Evolutionary conservation across 805 yeast species (phyloP).

Genomic region (Kuraishia cidri): DNA sequence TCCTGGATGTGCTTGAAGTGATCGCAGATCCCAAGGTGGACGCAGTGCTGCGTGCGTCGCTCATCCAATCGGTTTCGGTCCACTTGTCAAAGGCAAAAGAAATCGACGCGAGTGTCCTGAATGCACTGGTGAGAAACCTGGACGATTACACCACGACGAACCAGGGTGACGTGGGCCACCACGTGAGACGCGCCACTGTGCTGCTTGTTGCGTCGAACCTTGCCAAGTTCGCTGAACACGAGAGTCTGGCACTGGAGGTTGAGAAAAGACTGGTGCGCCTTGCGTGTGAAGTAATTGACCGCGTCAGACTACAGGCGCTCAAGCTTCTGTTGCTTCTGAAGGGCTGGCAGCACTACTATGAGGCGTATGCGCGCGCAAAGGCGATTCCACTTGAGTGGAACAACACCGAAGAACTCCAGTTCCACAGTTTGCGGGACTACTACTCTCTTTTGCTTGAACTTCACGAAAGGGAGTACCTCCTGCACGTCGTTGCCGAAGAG

Average conservation of each 20-base stretch:
- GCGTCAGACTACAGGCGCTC: constrained; percentile 34
- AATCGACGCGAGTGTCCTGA: constrained; percentile 5
- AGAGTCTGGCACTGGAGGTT: constrained; percentile 8
- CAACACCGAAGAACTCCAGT: constrained; percentile 6
- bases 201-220: constrained; percentile 23
- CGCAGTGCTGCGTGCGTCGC: constrained; percentile 12
- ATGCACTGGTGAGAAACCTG: constrained; percentile 27
- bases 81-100: constrained; percentile 9
- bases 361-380: constrained; percentile 1
- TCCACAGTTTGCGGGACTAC: constrained; percentile 13
- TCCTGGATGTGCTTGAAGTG: constrained; percentile 16
- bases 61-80: constrained; percentile 17
- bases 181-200: constrained; percentile 48
- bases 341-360: constrained; percentile 9
- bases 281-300: constrained; percentile 56
- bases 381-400: background rate
- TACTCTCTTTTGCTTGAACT: constrained; percentile 15
- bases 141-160: constrained; percentile 73
- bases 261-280: constrained; percentile 39
- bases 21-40: constrained; percentile 18
- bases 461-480: constrained; percentile 9
- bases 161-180: constrained; percentile 90
- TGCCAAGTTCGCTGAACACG: constrained; percentile 5
- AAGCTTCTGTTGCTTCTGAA: constrained; percentile 21
- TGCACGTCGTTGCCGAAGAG: constrained; percentile 1